These are phyloP conservation scores for Helminthosporium solani DNA, from an alignment of 2,329 filamentous ascomycete species.

Conservation along the genomic window DNA sequence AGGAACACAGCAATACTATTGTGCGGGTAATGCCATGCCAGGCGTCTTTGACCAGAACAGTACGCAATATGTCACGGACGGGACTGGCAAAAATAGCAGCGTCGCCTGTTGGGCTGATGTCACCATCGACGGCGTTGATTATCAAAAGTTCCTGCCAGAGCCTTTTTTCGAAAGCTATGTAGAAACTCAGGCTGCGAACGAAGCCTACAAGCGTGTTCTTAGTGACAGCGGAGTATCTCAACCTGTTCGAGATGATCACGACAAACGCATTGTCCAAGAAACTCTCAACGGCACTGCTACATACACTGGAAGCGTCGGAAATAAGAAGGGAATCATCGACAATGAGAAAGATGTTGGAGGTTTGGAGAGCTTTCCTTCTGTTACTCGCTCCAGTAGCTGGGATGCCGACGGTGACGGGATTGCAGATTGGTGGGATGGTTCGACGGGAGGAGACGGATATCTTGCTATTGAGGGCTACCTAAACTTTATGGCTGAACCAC, in stretches of 20 bases:
- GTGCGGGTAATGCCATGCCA: slow-evolving; percentile 37
- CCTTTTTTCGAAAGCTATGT: slow-evolving; percentile 35
- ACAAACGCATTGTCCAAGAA: slow-evolving; percentile 37
- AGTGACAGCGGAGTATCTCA: slow-evolving; percentile 36
- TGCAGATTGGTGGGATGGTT: slow-evolving; percentile 41
- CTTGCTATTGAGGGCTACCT: slow-evolving; percentile 38
- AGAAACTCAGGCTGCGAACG: slow-evolving; percentile 31
- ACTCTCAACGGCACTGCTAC: slow-evolving; percentile 31
- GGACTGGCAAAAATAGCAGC: slow-evolving; percentile 22
- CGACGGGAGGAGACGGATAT: slow-evolving; percentile 35
- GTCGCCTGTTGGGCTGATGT: slow-evolving; percentile 37
- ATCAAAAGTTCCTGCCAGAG: slow-evolving; percentile 31
- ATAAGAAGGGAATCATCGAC: slow-evolving; percentile 38
- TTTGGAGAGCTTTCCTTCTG: slow-evolving; percentile 35
- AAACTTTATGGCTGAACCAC: slow-evolving; percentile 41
- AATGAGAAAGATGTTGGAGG: slow-evolving; percentile 36
- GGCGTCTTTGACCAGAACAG: slow-evolving; percentile 31
- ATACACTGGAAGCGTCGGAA: slow-evolving; percentile 32
- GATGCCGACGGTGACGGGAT: slow-evolving; percentile 39
- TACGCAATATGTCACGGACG: slow-evolving; percentile 21
- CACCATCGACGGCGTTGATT: slow-evolving; percentile 24
- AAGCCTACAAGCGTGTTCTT: slow-evolving; percentile 41
- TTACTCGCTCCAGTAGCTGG: slow-evolving; percentile 26
- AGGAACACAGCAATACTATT: slow-evolving; percentile 38
- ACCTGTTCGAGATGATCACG: slow-evolving; percentile 35